Conservation (phyloP, 225 moss, liverwort and hornwort species). For the Pseudoscleropodium purum region DNA sequence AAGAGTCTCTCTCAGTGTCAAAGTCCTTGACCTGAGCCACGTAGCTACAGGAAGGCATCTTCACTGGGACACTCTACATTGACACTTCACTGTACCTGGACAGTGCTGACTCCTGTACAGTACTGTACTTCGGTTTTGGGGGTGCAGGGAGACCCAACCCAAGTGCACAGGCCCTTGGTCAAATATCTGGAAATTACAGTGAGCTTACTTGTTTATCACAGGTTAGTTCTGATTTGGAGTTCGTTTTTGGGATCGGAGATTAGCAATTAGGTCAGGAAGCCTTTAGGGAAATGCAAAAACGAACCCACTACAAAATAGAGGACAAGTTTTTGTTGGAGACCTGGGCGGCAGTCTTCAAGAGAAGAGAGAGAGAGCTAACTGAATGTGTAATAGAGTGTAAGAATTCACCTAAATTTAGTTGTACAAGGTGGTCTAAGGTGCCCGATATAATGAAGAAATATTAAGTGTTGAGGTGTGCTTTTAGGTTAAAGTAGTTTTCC, state of each 20-base stretch:
- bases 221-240: too few species aligned
- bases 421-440: not conserved
- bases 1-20: not conserved
- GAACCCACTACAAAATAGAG: too few species aligned
- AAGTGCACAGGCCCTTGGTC: not conserved
- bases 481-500: rapidly evolving
- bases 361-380: too few species aligned
- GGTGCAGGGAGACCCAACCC: not conserved
- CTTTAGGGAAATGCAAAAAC: not conserved
- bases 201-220: not conserved
- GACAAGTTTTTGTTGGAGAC: not conserved
- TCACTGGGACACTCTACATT: not conserved
- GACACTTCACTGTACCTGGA: too few species aligned
- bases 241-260: not conserved
- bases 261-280: not conserved
- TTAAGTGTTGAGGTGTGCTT: not conserved
- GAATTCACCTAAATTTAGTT: not conserved
- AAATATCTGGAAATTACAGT: not conserved
- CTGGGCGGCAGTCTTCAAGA: not conserved
- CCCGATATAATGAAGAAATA: not conserved
- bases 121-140: too few species aligned
- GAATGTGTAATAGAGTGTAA: too few species aligned
- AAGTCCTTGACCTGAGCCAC: not conserved
- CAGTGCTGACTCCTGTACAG: too few species aligned
- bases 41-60: not conserved